Conservation (phyloP, 2,329 filamentous ascomycete genomes). For the Colletotrichum higginsianum region DNA sequence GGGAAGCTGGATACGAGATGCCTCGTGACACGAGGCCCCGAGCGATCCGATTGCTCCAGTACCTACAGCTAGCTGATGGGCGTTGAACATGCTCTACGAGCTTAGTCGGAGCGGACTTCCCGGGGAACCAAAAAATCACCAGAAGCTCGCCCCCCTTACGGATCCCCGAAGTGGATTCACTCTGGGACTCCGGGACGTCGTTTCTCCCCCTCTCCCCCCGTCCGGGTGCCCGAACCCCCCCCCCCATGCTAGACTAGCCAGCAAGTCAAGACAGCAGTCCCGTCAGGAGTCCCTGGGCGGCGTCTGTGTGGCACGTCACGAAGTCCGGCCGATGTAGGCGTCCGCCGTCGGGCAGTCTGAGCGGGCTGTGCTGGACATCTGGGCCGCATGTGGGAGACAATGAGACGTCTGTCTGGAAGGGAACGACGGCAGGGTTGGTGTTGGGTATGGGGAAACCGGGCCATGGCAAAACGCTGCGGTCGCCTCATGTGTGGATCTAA, state of each 20-base stretch:
- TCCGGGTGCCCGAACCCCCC: neutral
- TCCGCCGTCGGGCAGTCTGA: neutral
- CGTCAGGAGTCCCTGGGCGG: neutral
- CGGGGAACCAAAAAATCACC: too few species aligned
- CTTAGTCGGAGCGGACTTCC: too few species aligned
- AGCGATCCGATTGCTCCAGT: neutral
- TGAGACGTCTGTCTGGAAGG: neutral
- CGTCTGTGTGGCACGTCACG: constrained; percentile 10
- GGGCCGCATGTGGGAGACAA: neutral
- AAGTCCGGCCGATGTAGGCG: neutral
- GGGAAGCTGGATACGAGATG: neutral
- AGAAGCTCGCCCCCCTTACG: neutral
- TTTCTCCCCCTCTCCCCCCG: too few species aligned
- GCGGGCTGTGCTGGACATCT: neutral
- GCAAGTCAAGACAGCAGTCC: neutral
- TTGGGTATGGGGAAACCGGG: neutral
- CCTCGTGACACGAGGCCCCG: neutral
- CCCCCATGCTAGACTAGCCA: neutral
- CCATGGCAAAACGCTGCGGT: neutral
- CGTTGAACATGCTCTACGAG: neutral
- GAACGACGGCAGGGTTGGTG: neutral
- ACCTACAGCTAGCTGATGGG: neutral
- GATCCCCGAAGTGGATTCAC: neutral
- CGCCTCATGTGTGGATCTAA: too few species aligned
- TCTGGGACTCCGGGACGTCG: neutral